Percentiles rank a stretch among this genome's conserved stretches.
phyloP scores from a whole-genome alignment of 257 asterid genomes.

The Galeopsis tetrahit region DNA sequence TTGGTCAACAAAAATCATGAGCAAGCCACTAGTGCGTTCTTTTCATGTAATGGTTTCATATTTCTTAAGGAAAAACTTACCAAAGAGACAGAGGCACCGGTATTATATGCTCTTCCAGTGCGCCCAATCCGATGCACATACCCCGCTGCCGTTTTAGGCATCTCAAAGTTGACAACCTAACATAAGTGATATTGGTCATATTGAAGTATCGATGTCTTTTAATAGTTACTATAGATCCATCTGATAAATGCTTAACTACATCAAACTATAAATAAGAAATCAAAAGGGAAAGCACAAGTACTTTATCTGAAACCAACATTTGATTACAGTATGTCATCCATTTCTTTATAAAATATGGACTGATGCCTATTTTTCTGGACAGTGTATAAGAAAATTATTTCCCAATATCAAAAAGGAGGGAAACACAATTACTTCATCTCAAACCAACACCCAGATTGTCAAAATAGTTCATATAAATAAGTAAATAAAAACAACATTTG shows the following conservation, averaged over 20 bases:
- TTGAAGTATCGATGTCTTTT: not conserved
- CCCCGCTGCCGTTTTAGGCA: constrained; percentile 85
- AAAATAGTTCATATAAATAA: too few species aligned
- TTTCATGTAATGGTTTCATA: constrained; percentile 6
- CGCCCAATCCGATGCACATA: constrained; percentile 99
- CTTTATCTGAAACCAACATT: not conserved
- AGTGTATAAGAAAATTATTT: not conserved
- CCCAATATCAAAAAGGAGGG: not conserved
- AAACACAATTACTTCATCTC: not conserved
- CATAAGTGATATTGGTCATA: constrained; percentile 22
- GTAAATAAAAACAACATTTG: too few species aligned
- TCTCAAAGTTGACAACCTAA: constrained; percentile 89
- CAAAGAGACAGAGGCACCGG: constrained; percentile 96
- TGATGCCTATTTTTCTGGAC: not conserved
- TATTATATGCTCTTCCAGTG: constrained; percentile 91
- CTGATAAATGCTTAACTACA: too few species aligned
- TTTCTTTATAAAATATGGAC: not conserved
- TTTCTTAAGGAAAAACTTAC: constrained; percentile 52
- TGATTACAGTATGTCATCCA: not conserved
- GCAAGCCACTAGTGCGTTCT: not conserved
- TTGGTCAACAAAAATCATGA: constrained; percentile 8
- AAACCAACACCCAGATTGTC: not conserved
- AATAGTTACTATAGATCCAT: not conserved
- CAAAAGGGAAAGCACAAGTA: not conserved
- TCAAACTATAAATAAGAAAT: too few species aligned